Evolutionary conservation across 2,329 filamentous ascomycete genomes (phyloP).

Genomic region (Calonectria multiphialidica): DNA sequence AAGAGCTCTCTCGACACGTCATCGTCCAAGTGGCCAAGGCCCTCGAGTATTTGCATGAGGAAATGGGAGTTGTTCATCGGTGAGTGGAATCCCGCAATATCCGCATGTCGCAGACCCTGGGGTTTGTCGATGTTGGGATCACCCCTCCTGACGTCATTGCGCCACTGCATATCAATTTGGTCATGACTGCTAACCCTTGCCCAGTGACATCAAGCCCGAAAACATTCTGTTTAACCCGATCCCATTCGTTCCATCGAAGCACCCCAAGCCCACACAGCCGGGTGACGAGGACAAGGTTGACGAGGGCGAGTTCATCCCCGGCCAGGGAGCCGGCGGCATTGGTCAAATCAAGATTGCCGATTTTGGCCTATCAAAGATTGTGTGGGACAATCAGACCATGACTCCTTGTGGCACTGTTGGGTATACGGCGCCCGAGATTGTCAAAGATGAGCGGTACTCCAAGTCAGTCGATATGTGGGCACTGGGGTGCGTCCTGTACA

Average conservation of each 20-base stretch:
- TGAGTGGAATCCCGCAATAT: constrained; percentile 59
- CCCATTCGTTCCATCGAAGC: constrained; percentile 82
- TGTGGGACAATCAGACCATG: constrained; percentile 99
- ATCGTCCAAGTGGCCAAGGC: constrained; percentile 96
- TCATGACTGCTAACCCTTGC: constrained; percentile 34
- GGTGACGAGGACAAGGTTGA: constrained; percentile 98
- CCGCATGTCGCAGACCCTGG: constrained; percentile 8
- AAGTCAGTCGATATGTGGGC: constrained; percentile 99
- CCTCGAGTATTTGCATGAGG: constrained; percentile 92
- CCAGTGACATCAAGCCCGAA: constrained; percentile 97
- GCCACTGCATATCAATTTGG: constrained; percentile 34
- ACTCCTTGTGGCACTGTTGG: constrained; percentile 99
- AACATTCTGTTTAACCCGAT: constrained; percentile 94
- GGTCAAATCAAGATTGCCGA: constrained; percentile 97
- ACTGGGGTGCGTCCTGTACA: constrained; percentile 95
- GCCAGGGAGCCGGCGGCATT: constrained; percentile 88
- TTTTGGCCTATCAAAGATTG: constrained; percentile 96
- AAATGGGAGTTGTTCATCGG: constrained; percentile 96
- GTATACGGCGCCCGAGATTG: constrained; percentile 97
- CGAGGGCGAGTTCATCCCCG: constrained; percentile 90
- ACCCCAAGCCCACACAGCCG: constrained; percentile 82
- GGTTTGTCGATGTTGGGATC: constrained; percentile 27
- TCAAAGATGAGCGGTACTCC: constrained; percentile 98
- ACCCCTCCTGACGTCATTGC: constrained; percentile 46
- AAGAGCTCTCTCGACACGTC: constrained; percentile 93